Evolutionary conservation across 305 asterid genomes (phyloP).

Genomic region (Fraxinus albicans): DNA sequence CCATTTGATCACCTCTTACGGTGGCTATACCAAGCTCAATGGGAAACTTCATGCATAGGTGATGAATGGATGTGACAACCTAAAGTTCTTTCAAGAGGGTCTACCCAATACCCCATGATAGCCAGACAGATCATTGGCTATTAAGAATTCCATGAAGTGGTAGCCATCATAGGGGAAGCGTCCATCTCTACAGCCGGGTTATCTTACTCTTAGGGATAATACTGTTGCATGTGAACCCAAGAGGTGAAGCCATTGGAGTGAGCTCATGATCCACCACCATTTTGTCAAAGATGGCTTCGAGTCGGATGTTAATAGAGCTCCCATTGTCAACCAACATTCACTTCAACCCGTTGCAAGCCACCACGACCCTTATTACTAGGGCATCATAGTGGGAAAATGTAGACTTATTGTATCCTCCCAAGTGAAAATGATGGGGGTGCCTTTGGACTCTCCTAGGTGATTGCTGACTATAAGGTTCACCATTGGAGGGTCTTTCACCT

Average conservation of each 20-base stretch:
- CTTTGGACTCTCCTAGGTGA: neutral
- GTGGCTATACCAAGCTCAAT: neutral
- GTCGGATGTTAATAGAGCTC: neutral
- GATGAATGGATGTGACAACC: neutral
- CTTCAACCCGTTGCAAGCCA: neutral
- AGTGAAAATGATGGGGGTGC: neutral
- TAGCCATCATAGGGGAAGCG: neutral
- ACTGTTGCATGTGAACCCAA: neutral
- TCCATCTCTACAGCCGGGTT: neutral
- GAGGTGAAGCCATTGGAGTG: neutral
- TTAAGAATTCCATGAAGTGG: neutral
- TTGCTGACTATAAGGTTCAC: neutral
- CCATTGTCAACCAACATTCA: neutral
- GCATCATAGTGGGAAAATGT: neutral
- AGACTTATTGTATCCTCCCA: neutral
- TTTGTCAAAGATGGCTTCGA: neutral
- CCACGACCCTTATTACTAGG: neutral
- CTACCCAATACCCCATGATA: neutral
- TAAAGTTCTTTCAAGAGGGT: neutral
- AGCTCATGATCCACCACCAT: neutral
- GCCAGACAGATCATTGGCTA: neutral
- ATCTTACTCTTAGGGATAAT: neutral
- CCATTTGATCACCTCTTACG: neutral
- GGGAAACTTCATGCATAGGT: neutral
- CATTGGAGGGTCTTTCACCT: neutral